A percentile compares a stretch with the other conserved stretches of the same genome.
Evolutionary conservation across 1,284 basidiomycete genomes (phyloP).

Genomic region (Cryptococcus sp.): DNA sequence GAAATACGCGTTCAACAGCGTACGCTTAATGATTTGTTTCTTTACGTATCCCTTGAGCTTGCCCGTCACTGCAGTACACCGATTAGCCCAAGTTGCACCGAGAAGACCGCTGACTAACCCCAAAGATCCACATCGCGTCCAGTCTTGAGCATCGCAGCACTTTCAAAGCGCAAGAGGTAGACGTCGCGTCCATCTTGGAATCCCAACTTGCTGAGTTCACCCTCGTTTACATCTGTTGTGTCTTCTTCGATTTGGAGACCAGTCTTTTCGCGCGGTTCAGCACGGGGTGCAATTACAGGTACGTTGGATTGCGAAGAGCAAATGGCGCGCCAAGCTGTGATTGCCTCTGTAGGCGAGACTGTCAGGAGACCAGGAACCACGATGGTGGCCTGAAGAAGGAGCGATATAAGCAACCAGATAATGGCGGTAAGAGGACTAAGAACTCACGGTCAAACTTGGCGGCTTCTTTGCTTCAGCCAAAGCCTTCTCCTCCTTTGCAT

Average conservation of each 20-base stretch:
- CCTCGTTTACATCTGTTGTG: conserved; percentile 1
- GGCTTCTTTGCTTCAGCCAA: conserved; percentile 32
- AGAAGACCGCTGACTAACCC: conserved; percentile 28
- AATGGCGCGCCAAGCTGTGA: conserved; percentile 51
- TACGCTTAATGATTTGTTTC: conserved; percentile 59
- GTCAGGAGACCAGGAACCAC: conserved; percentile 56
- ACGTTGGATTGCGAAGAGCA: conserved; percentile 25
- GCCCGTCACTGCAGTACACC: conserved; percentile 21
- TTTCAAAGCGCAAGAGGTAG: conserved; percentile 53
- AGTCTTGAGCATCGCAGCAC: conserved; percentile 52
- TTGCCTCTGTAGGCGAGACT: conserved; percentile 52
- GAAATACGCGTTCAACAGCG: conserved; percentile 58
- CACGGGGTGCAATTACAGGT: conserved; percentile 19
- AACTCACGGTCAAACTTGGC: conserved; percentile 51
- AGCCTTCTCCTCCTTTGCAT: conserved; percentile 28
- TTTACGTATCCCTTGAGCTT: conserved; percentile 54
- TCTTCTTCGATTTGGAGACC: not conserved
- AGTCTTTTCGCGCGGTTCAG: conserved; percentile 12
- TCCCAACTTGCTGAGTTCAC: conserved; percentile 10
- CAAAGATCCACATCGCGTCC: conserved; percentile 55
- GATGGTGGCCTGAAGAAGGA: conserved; percentile 47
- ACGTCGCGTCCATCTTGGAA: conserved; percentile 53
- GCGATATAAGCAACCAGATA: not conserved
- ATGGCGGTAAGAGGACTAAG: not conserved
- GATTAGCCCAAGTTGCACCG: not conserved